These are phyloP conservation scores for Phaeosphaeriaceae sp. DNA, from an alignment of 2,329 filamentous ascomycete genomes.

Conservation along the genomic window DNA sequence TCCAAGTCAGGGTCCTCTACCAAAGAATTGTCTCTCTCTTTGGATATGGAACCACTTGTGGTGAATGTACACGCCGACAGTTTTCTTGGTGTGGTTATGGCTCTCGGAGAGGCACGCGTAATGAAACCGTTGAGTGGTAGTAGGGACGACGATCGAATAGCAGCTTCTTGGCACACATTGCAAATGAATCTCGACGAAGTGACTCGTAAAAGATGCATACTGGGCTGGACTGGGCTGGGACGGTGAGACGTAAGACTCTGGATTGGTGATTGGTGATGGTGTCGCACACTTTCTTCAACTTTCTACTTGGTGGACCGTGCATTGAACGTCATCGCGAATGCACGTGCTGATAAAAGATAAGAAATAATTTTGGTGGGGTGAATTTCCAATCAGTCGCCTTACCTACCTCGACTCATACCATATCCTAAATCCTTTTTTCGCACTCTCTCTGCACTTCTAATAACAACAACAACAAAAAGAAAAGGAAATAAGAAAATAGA, in stretches of 20 bases:
- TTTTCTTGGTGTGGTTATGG: slow-evolving; percentile 2
- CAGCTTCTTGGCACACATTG: slow-evolving; percentile 25
- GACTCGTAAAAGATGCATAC: slow-evolving; percentile 33
- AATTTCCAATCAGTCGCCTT: slow-evolving; percentile 40
- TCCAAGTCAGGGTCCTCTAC: slow-evolving; percentile 20
- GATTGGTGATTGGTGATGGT: no score
- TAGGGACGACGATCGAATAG: slow-evolving; percentile 10
- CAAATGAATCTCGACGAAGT: slow-evolving; percentile 31
- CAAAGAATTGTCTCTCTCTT: slow-evolving; percentile 19
- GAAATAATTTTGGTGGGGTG: slow-evolving; percentile 34
- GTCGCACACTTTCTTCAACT: slow-evolving; percentile 2
- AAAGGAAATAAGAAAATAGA: neutral
- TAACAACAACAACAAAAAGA: no score
- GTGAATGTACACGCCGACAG: slow-evolving; percentile 27
- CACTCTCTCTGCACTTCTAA: no score
- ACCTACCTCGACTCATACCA: slow-evolving; percentile 21
- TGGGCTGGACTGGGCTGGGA: slow-evolving; percentile 4
- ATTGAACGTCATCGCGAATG: no score
- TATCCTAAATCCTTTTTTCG: slow-evolving; percentile 1
- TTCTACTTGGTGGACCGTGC: no score
- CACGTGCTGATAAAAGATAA: slow-evolving; percentile 42
- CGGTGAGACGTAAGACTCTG: no score
- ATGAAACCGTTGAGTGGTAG: slow-evolving; percentile 11
- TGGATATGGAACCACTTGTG: slow-evolving; percentile 18
- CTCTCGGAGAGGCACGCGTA: slow-evolving; percentile 9